Conservation (phyloP, 2,329 filamentous ascomycete species). For the Cladophialophora chaetospira region DNA sequence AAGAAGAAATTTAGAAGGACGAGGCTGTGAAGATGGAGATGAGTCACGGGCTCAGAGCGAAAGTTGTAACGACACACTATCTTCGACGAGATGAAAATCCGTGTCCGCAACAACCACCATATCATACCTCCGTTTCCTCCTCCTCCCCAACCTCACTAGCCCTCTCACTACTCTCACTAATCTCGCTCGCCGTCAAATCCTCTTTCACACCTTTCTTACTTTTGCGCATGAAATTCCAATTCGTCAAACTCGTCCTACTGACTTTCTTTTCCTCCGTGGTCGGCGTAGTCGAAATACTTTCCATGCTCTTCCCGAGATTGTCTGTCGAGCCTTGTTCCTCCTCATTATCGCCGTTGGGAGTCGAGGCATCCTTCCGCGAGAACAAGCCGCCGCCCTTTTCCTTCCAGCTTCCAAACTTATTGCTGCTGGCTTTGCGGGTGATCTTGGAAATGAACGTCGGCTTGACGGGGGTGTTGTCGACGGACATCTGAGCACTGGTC, state of each 20-base stretch:
- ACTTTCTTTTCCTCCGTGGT: slow-evolving; percentile 46
- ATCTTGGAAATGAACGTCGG: slow-evolving; percentile 56
- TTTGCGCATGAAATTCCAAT: slow-evolving; percentile 51
- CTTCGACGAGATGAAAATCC: too few relatives aligned
- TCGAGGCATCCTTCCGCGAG: slow-evolving; percentile 48
- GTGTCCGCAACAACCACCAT: too few relatives aligned
- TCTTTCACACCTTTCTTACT: slow-evolving; percentile 32
- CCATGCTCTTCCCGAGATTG: slow-evolving; percentile 33
- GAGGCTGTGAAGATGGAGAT: neutral
- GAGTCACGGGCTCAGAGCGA: too few relatives aligned
- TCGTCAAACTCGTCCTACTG: slow-evolving; percentile 46
- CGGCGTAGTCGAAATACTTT: slow-evolving; percentile 30
- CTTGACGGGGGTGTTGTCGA: slow-evolving; percentile 38
- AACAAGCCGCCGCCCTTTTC: slow-evolving; percentile 47
- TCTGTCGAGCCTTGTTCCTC: slow-evolving; percentile 44
- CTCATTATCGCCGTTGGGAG: slow-evolving; percentile 45
- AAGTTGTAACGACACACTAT: too few relatives aligned
- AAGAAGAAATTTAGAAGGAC: neutral
- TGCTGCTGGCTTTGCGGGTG: slow-evolving; percentile 53
- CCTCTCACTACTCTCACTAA: slow-evolving; percentile 47
- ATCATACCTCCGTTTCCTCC: too few relatives aligned
- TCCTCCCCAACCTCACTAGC: slow-evolving; percentile 48
- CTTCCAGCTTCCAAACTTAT: slow-evolving; percentile 55
- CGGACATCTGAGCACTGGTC: slow-evolving; percentile 34
- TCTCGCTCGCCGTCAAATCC: slow-evolving; percentile 33